Evolutionary conservation across 2,329 filamentous ascomycete species (phyloP).

Genomic region (Pseudogymnoascus sp.): DNA sequence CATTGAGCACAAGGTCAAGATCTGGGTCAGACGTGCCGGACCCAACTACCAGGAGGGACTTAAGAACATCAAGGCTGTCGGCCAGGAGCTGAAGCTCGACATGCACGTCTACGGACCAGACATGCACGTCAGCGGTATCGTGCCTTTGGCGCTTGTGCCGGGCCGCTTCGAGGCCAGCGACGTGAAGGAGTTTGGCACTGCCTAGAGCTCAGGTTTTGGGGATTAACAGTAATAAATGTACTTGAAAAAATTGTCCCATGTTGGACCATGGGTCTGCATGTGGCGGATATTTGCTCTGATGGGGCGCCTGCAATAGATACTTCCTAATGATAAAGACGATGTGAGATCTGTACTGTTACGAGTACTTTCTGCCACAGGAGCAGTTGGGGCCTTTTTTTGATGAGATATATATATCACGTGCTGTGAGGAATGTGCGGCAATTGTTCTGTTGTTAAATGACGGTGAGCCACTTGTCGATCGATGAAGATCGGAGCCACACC

Average conservation of each 20-base stretch:
- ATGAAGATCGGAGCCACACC: not conserved
- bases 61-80: constrained; percentile 98
- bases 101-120: constrained; percentile 85
- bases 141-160: constrained; percentile 75
- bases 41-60: constrained; percentile 99
- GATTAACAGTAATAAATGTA: not conserved
- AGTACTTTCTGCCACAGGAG: not conserved
- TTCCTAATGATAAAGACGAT: constrained; percentile 2
- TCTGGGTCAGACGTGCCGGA: constrained; percentile 85
- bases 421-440: not conserved
- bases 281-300: not conserved
- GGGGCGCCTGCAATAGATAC: not conserved
- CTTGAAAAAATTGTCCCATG: not conserved
- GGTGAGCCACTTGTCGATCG: not conserved
- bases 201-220: not conserved
- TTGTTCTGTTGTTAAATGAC: not conserved
- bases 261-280: not conserved
- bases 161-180: constrained; percentile 57
- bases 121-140: constrained; percentile 90
- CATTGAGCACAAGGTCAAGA: constrained; percentile 94
- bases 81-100: constrained; percentile 85
- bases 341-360: not conserved
- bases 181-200: constrained; percentile 46
- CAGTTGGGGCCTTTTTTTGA: not conserved
- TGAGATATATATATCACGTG: not conserved